Evolutionary conservation across 768 basidiomycete genomes (phyloP).

Genomic region (Boletus tomentosulus): DNA sequence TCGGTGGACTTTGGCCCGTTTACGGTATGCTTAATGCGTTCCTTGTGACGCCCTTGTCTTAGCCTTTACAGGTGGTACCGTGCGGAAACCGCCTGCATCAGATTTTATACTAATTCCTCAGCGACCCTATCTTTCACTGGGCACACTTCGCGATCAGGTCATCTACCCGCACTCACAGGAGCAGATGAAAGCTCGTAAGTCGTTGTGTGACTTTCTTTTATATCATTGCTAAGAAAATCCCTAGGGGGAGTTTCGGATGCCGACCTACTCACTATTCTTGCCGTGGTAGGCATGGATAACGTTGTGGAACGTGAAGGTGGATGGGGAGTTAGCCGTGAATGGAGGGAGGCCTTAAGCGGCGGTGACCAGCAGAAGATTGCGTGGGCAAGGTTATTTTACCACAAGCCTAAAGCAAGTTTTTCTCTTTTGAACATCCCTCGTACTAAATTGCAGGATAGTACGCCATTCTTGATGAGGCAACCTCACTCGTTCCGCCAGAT

Average conservation of each 20-base stretch:
- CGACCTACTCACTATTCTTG: constrained; percentile 67
- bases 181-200: constrained; percentile 76
- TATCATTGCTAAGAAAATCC: constrained; percentile 5
- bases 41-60: not conserved
- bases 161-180: constrained; percentile 87
- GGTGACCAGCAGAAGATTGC: constrained; percentile 98
- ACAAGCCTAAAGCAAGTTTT: constrained; percentile 73
- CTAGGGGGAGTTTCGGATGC: constrained; percentile 69
- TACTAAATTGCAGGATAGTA: constrained; percentile 50
- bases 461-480: constrained; percentile 95
- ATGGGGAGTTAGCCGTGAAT: constrained; percentile 86
- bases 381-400: constrained; percentile 96
- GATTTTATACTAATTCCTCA: constrained; percentile 96
- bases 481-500: constrained; percentile 87
- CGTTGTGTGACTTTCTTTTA: not conserved
- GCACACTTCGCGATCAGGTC: constrained; percentile 92
- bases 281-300: constrained; percentile 76
- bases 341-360: constrained; percentile 90
- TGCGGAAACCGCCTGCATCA: constrained; percentile 82
- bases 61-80: constrained; percentile 52
- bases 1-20: constrained; percentile 95
- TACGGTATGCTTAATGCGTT: constrained; percentile 28
- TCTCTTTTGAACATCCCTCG: not conserved
- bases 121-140: constrained; percentile 89
- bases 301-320: constrained; percentile 96